Base-by-base conservation (phyloP, 345 rosid genomes). In the Populus simonii region DNA sequence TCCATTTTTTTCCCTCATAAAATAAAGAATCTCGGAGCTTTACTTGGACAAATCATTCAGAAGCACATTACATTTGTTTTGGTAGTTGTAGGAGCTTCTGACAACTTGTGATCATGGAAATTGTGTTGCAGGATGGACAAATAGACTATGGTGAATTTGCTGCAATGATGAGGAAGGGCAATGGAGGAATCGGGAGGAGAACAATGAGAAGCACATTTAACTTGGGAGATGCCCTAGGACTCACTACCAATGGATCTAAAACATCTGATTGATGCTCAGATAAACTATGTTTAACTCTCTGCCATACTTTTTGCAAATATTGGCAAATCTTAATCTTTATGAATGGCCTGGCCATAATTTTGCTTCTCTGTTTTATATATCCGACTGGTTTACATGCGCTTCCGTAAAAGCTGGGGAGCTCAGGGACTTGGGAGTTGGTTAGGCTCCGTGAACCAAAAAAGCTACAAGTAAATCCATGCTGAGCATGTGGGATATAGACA, bases 81-180 rank as follows among this genome's bases (percentile, higher is more conserved):
- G 9, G 8, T 20, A 7, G 29, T 10, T 61, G 0, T 2, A 41
- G 38, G 23, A 16, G 49, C 27, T 33, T 33, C 5, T 35, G 31
- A 38, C 6, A 17, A 2, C 51, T 16, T 61, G 18, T 68, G 49
- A 18, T 63, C 0, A 41, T 76, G 74, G 57, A 20, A 55, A 43
- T 69, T 70, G 74, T 25, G 38, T 62, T 76, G 82, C 86, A 91
- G 95, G 95, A 91, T 86, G 95, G 95, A 29, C 89, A 86, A 78
- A 91, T 91, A 78, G 90, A 89, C 78, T 91, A 91, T 76, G 91
- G 83, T 43, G 95, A 91, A 70, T 91, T 91, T 85, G 90, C 88
- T 17, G 92, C 93, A 11, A 91, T 91, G 95, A 91, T 91, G 95
- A 84, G 90, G 87, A 89, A 82, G 83, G 95, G 92, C 72, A 89